A percentile compares a stretch with the other conserved stretches of the same genome.
These are phyloP conservation scores for Claviceps citrina DNA, from an alignment of 2,329 filamentous ascomycete genomes.

Conservation along the genomic window DNA sequence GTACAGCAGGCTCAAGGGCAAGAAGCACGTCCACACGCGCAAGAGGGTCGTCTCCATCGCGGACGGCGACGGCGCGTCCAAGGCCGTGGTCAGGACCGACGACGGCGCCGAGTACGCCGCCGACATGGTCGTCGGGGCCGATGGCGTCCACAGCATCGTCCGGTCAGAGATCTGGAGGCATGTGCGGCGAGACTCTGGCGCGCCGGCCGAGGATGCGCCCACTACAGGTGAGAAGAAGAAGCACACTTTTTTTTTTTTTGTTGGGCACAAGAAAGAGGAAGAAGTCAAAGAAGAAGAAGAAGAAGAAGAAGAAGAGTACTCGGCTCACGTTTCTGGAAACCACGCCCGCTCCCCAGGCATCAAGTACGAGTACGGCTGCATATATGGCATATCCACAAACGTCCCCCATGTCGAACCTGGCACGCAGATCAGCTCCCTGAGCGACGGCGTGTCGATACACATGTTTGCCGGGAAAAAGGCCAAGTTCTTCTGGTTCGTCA, in stretches of 20 bases:
- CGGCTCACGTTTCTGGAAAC: too few species aligned
- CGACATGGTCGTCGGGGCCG: slow-evolving; percentile 25
- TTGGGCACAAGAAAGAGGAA: background rate
- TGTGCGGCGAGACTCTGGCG: slow-evolving; percentile 6
- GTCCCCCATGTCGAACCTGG: slow-evolving; percentile 1
- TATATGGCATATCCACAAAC: slow-evolving; percentile 3
- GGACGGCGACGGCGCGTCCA: background rate
- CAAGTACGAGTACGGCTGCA: slow-evolving; percentile 4
- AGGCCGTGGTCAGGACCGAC: slow-evolving; percentile 13
- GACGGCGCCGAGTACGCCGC: slow-evolving; percentile 21
- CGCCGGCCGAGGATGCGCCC: slow-evolving; percentile 8
- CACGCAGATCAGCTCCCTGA: slow-evolving; percentile 1
- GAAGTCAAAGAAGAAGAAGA: too few species aligned
- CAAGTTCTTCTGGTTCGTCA: slow-evolving; percentile 5
- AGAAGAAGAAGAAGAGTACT: too few species aligned
- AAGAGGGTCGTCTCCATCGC: slow-evolving; percentile 9
- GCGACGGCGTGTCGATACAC: slow-evolving; percentile 3
- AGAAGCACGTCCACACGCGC: slow-evolving; percentile 9
- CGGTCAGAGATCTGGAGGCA: slow-evolving; percentile 12
- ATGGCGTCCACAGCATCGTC: slow-evolving; percentile 24
- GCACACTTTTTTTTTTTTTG: background rate
- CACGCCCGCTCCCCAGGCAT: too few species aligned
- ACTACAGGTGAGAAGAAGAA: slow-evolving; percentile 10
- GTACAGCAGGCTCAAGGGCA: slow-evolving; percentile 18
- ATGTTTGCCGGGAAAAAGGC: slow-evolving; percentile 1